Evolutionary conservation across 2,329 filamentous ascomycete species (phyloP), one percentile per base, ranked within the genome.

Genomic region (Penicillium sp.): DNA sequence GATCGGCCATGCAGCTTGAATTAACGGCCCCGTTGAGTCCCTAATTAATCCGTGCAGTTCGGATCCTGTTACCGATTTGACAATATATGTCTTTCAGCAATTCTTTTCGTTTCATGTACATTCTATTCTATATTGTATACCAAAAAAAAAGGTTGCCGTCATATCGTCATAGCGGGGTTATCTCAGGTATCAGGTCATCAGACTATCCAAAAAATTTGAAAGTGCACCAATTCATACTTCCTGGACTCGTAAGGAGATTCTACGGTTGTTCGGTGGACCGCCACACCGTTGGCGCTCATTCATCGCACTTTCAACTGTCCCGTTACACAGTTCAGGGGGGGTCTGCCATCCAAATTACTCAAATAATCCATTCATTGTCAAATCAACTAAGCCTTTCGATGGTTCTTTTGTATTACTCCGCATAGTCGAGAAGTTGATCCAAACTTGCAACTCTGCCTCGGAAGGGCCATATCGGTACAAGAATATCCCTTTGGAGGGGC

Each of bases 11-110:
- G 52, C 55, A 56, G 55, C 49, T 53, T 46, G 48, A 51, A 53
- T 29, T 26, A 45, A 45, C 53, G 49, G 53, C 33, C 32, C 33
- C 41, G 19, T 45, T 12, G 42, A 21, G 24, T 28, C 12, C 55
- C 57, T 58, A 59, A 59, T 57, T 57, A 52, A 52, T 54, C 57
- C 48, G 54, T 54, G 45, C 50, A 53, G 47, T 40, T 59, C 54
- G 57, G 56, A 42, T 55, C 42, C 45, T 31, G 38, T 22, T 54
- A 49, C 57, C 56, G 44, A 42, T 45, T 46, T 39, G 17, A 49
- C 17, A 24, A 22, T 22, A 37, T 24, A 8, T 10, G 15, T 48
- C 19, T 33, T 40, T 31, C 17, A 31, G 41, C 9, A 40, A 12
- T 24, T 45, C 22, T 41, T 32, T 41, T 15, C 26, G 26, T 33